Evolutionary conservation across 768 basidiomycete genomes (phyloP), one percentile per base, ranked within the genome.

Genomic region (Boletus reticulatus): DNA sequence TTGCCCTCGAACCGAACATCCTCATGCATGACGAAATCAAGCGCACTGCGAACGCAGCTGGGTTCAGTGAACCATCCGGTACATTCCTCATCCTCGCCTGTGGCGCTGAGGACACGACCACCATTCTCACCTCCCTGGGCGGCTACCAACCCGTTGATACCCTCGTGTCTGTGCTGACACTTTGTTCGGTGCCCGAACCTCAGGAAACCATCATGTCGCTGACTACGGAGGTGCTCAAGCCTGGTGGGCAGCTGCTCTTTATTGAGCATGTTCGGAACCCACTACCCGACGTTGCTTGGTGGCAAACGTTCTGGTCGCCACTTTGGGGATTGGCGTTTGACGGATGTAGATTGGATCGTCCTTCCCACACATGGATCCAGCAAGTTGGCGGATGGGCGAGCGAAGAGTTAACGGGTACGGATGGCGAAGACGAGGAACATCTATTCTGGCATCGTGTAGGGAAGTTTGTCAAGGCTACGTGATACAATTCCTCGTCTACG

Each of bases 301-400:
- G 88, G 87, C 89, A 92, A 68, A 57, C 74, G 0, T 77, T 88
- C 47, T 90, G 88, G 89, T 78, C 85, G 2, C 88, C 88, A 0
- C 6, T 89, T 5, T 92, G 89, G 89, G 64, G 65, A 6, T 39
- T 76, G 1, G 69, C 73, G 2, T 83, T 86, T 52, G 86, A 83
- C 60, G 88, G 88, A 14, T 90, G 89, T 62, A 73, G 73, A 56
- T 61, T 89, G 41, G 85, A 88, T 58, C 74, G 83, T 8, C 81
- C 83, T 12, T 79, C 80, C 3, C 77, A 75, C 32, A 13, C 78
- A 0, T 82, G 77, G 74, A 61, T 84, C 12, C 69, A 76, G 20
- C 71, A 72, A 50, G 67, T 68, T 37, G 78, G 75, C 20, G 69
- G 77, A 43, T 89, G 86, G 87, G 73, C 58, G 16, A 74, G 78